Conservation (phyloP, 169 alveolate genomes). For the Eimeria praecox region DNA sequence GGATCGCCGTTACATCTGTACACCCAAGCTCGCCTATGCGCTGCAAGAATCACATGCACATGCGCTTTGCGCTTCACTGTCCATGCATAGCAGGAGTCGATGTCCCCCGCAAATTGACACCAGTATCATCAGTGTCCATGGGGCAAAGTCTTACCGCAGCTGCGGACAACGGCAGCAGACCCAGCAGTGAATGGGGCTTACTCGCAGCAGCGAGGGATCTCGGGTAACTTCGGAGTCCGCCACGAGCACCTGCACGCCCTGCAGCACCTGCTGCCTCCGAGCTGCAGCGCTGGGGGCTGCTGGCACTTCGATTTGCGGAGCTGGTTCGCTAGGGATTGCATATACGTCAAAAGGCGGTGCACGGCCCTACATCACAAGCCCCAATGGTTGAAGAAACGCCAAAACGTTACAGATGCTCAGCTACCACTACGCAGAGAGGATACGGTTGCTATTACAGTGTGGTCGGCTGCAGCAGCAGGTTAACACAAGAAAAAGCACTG, state of each 20-base stretch:
- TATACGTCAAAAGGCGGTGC: constrained; percentile 55
- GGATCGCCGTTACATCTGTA: constrained; percentile 49
- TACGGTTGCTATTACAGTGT: not conserved
- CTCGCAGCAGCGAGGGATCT: constrained; percentile 36
- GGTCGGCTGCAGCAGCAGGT: not conserved
- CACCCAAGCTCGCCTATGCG: constrained; percentile 53
- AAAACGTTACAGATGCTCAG: not conserved
- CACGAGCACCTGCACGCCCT: constrained; percentile 62
- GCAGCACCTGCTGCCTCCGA: constrained; percentile 59
- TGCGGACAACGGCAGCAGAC: not conserved
- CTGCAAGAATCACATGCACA: constrained; percentile 12
- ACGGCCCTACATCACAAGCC: constrained; percentile 46
- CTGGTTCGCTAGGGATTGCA: not conserved
- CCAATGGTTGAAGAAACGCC: not conserved
- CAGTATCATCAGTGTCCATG: not conserved
- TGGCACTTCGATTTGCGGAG: not conserved
- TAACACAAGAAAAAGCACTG: not conserved
- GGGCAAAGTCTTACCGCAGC: not conserved
- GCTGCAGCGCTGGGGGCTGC: constrained; percentile 25
- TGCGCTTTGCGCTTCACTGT: not conserved
- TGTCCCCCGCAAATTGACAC: not conserved
- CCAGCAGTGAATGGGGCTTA: not conserved
- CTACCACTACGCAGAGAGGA: not conserved
- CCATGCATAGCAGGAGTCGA: not conserved
- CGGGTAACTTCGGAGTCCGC: constrained; percentile 47